These are phyloP conservation scores for Mortierella sp. DNA, from an alignment of 371 early-diverging fungal species.

Conservation along the genomic window DNA sequence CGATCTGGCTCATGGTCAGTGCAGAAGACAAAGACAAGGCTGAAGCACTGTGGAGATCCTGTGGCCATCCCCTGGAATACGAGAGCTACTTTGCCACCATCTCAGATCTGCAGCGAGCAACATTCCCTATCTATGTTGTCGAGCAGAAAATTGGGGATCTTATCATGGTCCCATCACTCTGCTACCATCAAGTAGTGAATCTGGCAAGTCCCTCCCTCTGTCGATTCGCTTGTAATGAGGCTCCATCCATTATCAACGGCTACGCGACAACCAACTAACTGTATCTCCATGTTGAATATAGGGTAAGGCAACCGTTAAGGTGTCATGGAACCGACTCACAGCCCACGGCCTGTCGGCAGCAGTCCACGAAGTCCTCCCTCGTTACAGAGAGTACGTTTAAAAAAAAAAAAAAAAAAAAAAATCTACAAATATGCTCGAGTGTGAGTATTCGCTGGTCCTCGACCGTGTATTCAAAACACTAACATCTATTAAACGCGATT, in stretches of 20 bases:
- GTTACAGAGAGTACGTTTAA: conserved; percentile 45
- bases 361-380: conserved; percentile 31
- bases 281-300: neutral
- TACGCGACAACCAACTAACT: too few species aligned
- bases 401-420: too few species aligned
- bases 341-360: conserved; percentile 34
- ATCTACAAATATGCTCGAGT: too few species aligned
- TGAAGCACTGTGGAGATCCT: conserved; percentile 22
- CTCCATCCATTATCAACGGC: neutral
- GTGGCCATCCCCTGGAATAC: conserved; percentile 43
- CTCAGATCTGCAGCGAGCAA: conserved; percentile 33
- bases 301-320: conserved; percentile 52
- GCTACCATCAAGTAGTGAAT: conserved; percentile 55
- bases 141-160: conserved; percentile 55
- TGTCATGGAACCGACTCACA: conserved; percentile 55
- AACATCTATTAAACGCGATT: too few species aligned
- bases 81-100: conserved; percentile 44
- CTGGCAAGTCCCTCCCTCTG: conserved; percentile 15
- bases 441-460: too few species aligned
- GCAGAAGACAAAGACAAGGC: conserved; percentile 35
- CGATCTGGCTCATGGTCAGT: conserved; percentile 55
- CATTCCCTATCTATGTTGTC: conserved; percentile 50
- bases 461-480: too few species aligned
- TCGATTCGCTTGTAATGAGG: too few species aligned
- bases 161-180: conserved; percentile 51